Conservation (phyloP, 2,329 filamentous ascomycete genomes). For the Aspergillus ustus region DNA sequence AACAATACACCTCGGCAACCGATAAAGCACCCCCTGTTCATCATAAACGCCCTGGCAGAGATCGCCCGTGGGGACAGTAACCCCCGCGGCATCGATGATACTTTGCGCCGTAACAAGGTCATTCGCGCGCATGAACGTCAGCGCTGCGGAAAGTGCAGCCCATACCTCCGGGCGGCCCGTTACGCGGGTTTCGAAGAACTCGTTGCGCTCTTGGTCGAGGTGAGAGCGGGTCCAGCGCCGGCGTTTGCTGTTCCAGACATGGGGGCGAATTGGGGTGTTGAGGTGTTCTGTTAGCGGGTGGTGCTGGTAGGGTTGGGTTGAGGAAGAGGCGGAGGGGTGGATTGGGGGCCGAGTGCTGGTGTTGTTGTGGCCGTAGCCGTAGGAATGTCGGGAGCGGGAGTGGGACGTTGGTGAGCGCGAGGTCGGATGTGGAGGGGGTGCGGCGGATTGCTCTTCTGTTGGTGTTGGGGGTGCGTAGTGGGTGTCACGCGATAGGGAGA, state of each 20-base stretch:
- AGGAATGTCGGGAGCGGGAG: neutral
- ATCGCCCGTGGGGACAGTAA: constrained; percentile 75
- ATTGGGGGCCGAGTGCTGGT: neutral
- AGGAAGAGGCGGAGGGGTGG: constrained; percentile 14
- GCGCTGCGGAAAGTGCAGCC: constrained; percentile 71
- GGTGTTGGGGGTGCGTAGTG: constrained; percentile 30
- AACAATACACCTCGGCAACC: constrained; percentile 70
- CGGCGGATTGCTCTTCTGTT: constrained; percentile 25
- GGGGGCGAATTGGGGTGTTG: constrained; percentile 69
- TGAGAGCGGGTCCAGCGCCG: constrained; percentile 71
- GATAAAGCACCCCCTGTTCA: constrained; percentile 70
- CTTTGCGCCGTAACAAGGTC: constrained; percentile 74
- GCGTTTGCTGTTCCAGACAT: constrained; percentile 67
- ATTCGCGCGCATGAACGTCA: constrained; percentile 69
- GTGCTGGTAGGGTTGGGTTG: constrained; percentile 21
- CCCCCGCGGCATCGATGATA: constrained; percentile 76
- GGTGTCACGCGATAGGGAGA: constrained; percentile 43
- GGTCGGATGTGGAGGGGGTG: constrained; percentile 16
- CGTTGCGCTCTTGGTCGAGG: constrained; percentile 72
- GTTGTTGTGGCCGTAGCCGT: neutral
- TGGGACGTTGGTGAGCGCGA: constrained; percentile 2
- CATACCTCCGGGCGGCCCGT: constrained; percentile 79
- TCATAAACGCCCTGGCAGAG: constrained; percentile 75
- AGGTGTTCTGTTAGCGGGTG: constrained; percentile 62
- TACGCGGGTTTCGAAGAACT: constrained; percentile 90